phyloP scores from a whole-genome alignment of 306 rosid genomes.

The Cucurbita argyrosperma region DNA sequence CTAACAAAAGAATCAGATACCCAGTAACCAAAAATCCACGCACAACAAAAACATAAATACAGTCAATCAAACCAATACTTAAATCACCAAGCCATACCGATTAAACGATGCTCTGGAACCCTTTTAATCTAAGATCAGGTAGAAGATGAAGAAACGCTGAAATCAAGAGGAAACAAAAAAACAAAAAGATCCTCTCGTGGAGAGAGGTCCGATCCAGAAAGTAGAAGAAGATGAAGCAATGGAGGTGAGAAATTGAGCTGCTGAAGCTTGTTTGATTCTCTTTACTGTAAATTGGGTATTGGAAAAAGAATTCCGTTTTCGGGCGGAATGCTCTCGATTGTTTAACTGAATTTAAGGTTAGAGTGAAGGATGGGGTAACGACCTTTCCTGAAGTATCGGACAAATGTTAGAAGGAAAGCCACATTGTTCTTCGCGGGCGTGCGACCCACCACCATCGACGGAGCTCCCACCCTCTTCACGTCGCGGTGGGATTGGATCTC shows the following conservation, averaged over 20 bases:
- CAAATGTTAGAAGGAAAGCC: not conserved
- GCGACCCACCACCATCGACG: constrained; percentile 8
- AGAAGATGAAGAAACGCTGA: not conserved
- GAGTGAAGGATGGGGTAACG: not conserved
- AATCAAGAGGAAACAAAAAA: not conserved
- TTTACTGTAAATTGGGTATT: not conserved
- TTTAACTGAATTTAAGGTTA: not conserved
- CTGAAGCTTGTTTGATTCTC: not conserved
- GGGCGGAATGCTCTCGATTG: not conserved
- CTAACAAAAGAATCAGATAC: constrained; percentile 11
- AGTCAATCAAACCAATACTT: not conserved
- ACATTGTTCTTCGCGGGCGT: not conserved
- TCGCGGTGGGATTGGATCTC: not conserved
- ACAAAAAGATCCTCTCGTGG: not conserved
- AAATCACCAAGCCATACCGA: not conserved
- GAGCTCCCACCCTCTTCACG: not conserved
- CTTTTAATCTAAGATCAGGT: not conserved
- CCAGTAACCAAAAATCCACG: not conserved
- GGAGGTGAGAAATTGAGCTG: not conserved
- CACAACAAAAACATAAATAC: not conserved
- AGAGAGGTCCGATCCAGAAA: constrained; percentile 8
- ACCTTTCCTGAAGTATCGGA: constrained; percentile 1
- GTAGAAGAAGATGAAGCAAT: not conserved
- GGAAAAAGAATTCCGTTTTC: not conserved
- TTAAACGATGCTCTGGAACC: not conserved